These are phyloP conservation scores for Blumeria graminis DNA, from an alignment of 2,329 filamentous ascomycete genomes.

Conservation along the genomic window DNA sequence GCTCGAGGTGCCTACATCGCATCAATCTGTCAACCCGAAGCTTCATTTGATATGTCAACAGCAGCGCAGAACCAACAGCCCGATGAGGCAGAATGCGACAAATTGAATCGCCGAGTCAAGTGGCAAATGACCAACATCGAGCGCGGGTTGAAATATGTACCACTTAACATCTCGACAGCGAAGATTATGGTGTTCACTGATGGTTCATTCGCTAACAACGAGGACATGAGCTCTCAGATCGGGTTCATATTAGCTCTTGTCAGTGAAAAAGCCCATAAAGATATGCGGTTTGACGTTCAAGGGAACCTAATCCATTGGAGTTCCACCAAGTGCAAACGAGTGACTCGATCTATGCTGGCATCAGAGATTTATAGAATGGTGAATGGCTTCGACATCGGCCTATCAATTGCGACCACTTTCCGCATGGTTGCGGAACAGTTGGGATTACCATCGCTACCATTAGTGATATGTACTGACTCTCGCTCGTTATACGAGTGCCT, in stretches of 20 bases:
- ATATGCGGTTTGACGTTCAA: neutral
- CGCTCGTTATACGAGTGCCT: neutral
- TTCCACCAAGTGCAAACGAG: neutral
- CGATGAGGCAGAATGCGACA: neutral
- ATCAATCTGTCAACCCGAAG: neutral
- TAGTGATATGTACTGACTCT: neutral
- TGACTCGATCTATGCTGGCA: neutral
- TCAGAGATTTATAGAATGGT: neutral
- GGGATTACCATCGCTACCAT: neutral
- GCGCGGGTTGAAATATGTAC: neutral
- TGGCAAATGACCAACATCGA: neutral
- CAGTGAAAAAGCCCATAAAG: neutral
- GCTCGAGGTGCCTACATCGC: neutral
- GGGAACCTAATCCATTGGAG: neutral
- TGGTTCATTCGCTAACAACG: neutral
- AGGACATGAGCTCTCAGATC: neutral
- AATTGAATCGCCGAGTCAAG: neutral
- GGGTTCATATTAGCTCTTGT: neutral
- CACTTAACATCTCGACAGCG: neutral
- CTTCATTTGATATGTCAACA: neutral
- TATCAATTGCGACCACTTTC: neutral
- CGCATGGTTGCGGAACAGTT: neutral
- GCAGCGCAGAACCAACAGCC: neutral
- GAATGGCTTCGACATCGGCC: neutral
- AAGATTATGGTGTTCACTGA: conserved; percentile 1